These are phyloP conservation scores for Saturnispora sekii DNA, from an alignment of 805 yeast species.

Conservation along the genomic window DNA sequence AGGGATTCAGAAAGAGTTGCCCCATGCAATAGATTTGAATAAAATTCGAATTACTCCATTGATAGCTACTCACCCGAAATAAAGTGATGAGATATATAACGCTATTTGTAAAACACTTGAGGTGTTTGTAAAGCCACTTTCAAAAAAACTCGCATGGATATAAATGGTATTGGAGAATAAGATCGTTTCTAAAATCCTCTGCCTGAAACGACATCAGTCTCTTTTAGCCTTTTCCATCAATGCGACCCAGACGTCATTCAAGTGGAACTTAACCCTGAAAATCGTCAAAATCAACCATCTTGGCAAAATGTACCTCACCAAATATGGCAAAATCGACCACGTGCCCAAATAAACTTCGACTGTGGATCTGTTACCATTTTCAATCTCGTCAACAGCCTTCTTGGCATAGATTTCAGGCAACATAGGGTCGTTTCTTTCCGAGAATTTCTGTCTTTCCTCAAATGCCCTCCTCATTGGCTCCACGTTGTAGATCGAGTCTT, in stretches of 20 bases:
- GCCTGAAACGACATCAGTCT: not conserved
- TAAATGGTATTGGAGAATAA: not conserved
- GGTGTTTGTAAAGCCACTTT: too few relatives aligned
- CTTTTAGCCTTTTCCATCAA: constrained; percentile 15
- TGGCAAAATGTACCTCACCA: constrained; percentile 22
- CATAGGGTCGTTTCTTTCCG: constrained; percentile 50
- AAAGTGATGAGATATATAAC: too few relatives aligned
- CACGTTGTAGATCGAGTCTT: constrained; percentile 41
- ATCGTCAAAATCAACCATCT: constrained; percentile 19
- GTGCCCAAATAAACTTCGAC: constrained; percentile 54
- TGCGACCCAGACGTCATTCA: constrained; percentile 26
- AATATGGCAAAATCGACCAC: constrained; percentile 15
- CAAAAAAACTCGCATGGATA: too few relatives aligned
- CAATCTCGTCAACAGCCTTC: constrained; percentile 43
- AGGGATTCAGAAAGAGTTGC: too few relatives aligned
- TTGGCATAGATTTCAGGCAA: constrained; percentile 47
- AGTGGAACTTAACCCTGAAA: constrained; percentile 26
- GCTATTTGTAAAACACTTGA: too few relatives aligned
- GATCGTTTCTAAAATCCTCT: not conserved
- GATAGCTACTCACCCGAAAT: too few relatives aligned
- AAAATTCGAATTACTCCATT: too few relatives aligned
- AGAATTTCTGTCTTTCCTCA: constrained; percentile 46
- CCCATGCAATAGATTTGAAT: too few relatives aligned
- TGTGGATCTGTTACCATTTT: constrained; percentile 25
- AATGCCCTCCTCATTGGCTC: constrained; percentile 44